These are phyloP conservation scores for Glycyrrhiza uralensis DNA, from an alignment of 306 rosid genomes.

Conservation along the genomic window DNA sequence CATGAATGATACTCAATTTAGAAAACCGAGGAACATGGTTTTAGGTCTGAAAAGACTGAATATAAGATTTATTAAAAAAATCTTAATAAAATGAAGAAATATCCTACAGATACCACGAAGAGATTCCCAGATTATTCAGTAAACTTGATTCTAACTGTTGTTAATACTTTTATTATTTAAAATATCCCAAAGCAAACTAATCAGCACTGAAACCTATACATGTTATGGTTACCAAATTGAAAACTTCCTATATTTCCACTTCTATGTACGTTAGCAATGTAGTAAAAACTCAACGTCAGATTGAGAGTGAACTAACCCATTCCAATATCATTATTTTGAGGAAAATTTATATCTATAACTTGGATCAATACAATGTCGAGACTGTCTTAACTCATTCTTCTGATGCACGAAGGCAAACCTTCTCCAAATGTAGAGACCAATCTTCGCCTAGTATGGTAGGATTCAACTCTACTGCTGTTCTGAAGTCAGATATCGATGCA, in stretches of 20 bases:
- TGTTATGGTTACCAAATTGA: constrained; percentile 33
- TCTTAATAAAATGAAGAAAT: constrained; percentile 19
- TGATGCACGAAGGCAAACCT: constrained; percentile 36
- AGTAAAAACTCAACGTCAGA: constrained; percentile 30
- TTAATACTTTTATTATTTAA: constrained; percentile 26
- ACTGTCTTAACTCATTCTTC: constrained; percentile 33
- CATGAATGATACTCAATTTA: not conserved
- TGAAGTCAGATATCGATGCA: constrained; percentile 50
- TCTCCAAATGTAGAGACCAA: constrained; percentile 58
- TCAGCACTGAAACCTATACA: constrained; percentile 45
- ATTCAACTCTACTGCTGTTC: constrained; percentile 55
- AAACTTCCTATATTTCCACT: constrained; percentile 35
- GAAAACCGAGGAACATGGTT: constrained; percentile 5
- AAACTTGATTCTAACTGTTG: constrained; percentile 27
- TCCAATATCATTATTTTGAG: constrained; percentile 25
- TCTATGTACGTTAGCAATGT: constrained; percentile 25
- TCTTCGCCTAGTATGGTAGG: constrained; percentile 61
- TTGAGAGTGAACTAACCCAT: constrained; percentile 21
- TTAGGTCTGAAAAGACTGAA: not conserved
- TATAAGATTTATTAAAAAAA: constrained; percentile 28
- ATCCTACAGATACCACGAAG: constrained; percentile 23
- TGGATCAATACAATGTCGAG: constrained; percentile 21
- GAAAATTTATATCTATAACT: constrained; percentile 17
- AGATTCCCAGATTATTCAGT: constrained; percentile 31
- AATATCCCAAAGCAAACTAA: constrained; percentile 24